Evolutionary conservation across 495 filamentous ascomycete species (phyloP).

Genomic region (Hypoxylon fragiforme): DNA sequence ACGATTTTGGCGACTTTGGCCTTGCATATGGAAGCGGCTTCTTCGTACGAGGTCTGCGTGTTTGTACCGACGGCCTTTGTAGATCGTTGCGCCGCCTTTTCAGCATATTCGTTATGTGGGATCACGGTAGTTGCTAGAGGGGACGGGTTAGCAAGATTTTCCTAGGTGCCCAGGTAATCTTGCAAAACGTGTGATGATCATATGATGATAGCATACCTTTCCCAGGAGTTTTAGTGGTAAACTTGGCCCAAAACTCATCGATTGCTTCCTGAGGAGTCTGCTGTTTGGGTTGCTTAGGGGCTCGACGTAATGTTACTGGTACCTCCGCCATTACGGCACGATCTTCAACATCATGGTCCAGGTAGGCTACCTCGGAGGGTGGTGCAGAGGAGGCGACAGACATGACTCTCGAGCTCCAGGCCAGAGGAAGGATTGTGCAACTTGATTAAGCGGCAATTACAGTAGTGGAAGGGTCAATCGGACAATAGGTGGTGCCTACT

Average conservation of each 20-base stretch:
- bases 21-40: slow-evolving; percentile 69
- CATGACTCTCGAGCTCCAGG: slow-evolving; percentile 12
- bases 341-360: slow-evolving; percentile 17
- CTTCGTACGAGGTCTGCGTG: slow-evolving; percentile 68
- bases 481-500: too few species aligned
- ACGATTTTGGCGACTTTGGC: slow-evolving; percentile 80
- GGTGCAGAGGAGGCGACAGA: slow-evolving; percentile 11
- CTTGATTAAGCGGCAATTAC: too few species aligned
- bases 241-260: slow-evolving; percentile 78
- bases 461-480: not conserved
- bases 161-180: too few species aligned
- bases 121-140: slow-evolving; percentile 68
- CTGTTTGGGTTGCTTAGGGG: slow-evolving; percentile 35
- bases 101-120: slow-evolving; percentile 72
- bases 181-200: too few species aligned
- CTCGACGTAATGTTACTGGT: slow-evolving; percentile 17
- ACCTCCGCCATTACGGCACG: slow-evolving; percentile 32
- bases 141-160: not conserved
- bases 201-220: too few species aligned
- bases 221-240: slow-evolving; percentile 65
- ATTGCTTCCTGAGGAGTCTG: slow-evolving; percentile 71
- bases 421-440: not conserved
- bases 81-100: slow-evolving; percentile 65
- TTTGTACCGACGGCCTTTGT: slow-evolving; percentile 40
- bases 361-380: slow-evolving; percentile 24